A percentile compares a stretch with the other conserved stretches of the same genome.
Conservation (phyloP, 306 rosid species). For the Pachyrhizus erosus region DNA sequence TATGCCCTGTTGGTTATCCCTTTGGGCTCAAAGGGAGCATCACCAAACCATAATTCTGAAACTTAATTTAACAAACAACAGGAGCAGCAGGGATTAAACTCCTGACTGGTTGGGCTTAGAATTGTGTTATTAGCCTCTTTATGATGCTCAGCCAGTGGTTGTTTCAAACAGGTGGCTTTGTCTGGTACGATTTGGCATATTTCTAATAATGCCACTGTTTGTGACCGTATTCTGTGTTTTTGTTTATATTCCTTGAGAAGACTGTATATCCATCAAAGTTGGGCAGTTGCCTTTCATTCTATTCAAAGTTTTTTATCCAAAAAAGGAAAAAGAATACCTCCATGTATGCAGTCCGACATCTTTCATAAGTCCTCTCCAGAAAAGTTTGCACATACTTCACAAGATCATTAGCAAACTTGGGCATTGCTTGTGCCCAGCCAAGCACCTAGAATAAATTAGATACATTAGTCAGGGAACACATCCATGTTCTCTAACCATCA, state of each 20-base stretch:
- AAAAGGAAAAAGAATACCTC: conserved; percentile 62
- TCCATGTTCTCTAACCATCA: conserved; percentile 38
- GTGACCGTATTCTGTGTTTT: not conserved
- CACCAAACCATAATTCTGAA: conserved; percentile 16
- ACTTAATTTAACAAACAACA: conserved; percentile 25
- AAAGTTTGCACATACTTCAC: conserved; percentile 97
- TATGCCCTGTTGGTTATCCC: not conserved
- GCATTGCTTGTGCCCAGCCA: conserved; percentile 99
- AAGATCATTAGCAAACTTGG: conserved; percentile 90
- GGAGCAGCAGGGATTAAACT: not conserved
- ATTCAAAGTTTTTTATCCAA: not conserved
- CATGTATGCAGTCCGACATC: conserved; percentile 97
- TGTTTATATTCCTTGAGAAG: conserved; percentile 14
- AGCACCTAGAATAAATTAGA: conserved; percentile 71
- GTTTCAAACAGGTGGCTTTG: conserved; percentile 29
- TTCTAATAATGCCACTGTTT: not conserved
- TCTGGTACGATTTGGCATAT: not conserved
- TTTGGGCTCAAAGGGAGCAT: not conserved
- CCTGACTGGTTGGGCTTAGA: conserved; percentile 11
- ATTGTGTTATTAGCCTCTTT: conserved; percentile 1
- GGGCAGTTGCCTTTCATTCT: conserved; percentile 2
- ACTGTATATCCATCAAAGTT: not conserved
- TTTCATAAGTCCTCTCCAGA: conserved; percentile 93
- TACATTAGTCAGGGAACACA: conserved; percentile 34
- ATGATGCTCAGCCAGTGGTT: conserved; percentile 17